Evolutionary conservation across 2,329 filamentous ascomycete genomes (phyloP).

Genomic region (Monilinia aucupariae): DNA sequence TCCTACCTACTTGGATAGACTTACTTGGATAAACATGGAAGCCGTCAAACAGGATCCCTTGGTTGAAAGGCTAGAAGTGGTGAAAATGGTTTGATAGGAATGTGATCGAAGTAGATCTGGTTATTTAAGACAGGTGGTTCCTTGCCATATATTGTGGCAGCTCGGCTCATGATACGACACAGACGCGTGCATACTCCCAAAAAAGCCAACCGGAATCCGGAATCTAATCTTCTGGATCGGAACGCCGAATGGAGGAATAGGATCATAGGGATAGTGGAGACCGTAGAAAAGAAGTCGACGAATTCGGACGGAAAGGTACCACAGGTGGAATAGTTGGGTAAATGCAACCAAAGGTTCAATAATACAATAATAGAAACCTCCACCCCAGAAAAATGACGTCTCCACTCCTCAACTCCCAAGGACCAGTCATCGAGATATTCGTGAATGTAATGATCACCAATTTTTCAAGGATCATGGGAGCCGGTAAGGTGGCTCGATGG

Average conservation of each 20-base stretch:
- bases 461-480: background rate
- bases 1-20: background rate
- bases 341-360: background rate
- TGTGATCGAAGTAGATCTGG: background rate
- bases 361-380: background rate
- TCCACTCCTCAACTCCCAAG: background rate
- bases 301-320: background rate
- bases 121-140: background rate
- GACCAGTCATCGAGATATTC: background rate
- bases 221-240: background rate
- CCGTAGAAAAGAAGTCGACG: background rate
- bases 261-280: background rate
- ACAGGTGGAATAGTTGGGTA: background rate
- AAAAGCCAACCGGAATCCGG: background rate
- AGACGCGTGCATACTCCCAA: background rate
- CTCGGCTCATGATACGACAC: background rate
- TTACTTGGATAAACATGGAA: background rate
- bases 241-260: background rate
- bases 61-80: background rate
- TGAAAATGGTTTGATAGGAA: background rate
- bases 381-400: background rate
- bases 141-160: conserved; percentile 7
- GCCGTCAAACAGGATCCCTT: background rate
- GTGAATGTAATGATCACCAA: background rate
- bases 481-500: conserved; percentile 2